Percentiles rank a stretch among this genome's conserved stretches.
These are phyloP conservation scores for Pichia sp. DNA, from an alignment of 1,139 yeast genomes.

Conservation along the genomic window DNA sequence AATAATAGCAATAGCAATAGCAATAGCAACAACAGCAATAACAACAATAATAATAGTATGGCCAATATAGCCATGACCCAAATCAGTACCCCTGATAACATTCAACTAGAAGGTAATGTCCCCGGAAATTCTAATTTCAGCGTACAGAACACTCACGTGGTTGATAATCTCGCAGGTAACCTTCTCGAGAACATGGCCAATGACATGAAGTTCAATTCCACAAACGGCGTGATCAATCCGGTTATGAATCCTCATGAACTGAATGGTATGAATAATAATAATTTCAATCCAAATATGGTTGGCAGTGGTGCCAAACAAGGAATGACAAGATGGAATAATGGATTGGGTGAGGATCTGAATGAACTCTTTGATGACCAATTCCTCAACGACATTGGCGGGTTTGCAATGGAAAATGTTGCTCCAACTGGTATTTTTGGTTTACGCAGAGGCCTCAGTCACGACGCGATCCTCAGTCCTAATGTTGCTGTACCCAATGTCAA, in stretches of 20 bases:
- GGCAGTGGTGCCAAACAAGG: slow-evolving; percentile 2
- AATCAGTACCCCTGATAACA: background rate
- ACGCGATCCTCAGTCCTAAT: background rate
- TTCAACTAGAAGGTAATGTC: background rate
- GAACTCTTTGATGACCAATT: slow-evolving; percentile 30
- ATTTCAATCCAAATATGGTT: background rate
- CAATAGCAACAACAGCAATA: background rate
- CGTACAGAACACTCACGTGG: background rate
- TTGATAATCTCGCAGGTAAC: background rate
- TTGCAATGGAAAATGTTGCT: slow-evolving; percentile 19
- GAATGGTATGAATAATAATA: background rate
- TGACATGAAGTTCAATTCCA: slow-evolving; percentile 2
- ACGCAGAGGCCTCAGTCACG: slow-evolving; percentile 8
- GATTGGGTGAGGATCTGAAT: slow-evolving; percentile 17
- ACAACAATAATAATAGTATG: slow-evolving; percentile 10
- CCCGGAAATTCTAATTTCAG: background rate
- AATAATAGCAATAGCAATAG: background rate
- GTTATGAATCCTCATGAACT: background rate
- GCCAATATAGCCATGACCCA: background rate
- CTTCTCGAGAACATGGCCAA: slow-evolving; percentile 5
- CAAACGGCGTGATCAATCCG: background rate
- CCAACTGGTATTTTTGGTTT: slow-evolving; percentile 7
- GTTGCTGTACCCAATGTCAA: background rate
- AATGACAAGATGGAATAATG: background rate
- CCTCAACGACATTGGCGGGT: slow-evolving; percentile 31